These are phyloP conservation scores for Auxenochlorella pyrenoidosa DNA, from an alignment of 139 green algal genomes.

Conservation along the genomic window DNA sequence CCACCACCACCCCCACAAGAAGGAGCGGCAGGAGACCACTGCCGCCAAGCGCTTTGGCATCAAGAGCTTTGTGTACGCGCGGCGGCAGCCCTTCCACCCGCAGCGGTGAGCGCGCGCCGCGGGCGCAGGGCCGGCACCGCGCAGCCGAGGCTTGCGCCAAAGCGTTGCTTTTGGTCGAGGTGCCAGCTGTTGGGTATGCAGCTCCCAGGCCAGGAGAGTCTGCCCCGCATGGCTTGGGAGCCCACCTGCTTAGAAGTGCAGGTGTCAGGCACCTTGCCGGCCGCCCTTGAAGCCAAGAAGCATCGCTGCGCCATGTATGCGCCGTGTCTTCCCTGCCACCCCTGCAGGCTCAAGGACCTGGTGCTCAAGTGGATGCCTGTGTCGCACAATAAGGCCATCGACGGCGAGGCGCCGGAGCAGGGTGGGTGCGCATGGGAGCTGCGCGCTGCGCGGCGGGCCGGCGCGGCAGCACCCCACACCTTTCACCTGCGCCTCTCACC, in stretches of 20 bases:
- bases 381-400: constrained; percentile 76
- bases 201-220: too few relatives aligned
- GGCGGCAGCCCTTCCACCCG: constrained; percentile 89
- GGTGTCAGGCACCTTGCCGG: not conserved
- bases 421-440: too few relatives aligned
- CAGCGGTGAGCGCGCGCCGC: constrained; percentile 62
- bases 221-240: too few relatives aligned
- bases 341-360: constrained; percentile 74
- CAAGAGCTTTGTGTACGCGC: constrained; percentile 87
- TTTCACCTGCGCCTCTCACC: too few relatives aligned
- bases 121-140: too few relatives aligned
- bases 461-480: too few relatives aligned
- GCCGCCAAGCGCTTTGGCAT: constrained; percentile 87
- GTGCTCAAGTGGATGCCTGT: constrained; percentile 92
- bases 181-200: too few relatives aligned
- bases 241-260: too few relatives aligned
- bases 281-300: too few relatives aligned
- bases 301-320: not conserved
- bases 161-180: too few relatives aligned
- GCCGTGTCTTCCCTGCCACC: not conserved
- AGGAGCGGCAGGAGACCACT: constrained; percentile 65
- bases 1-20: constrained; percentile 35
- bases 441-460: too few relatives aligned
- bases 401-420: constrained; percentile 45
- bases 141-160: too few relatives aligned